Conservation (phyloP, 805 yeast genomes). For the Nakazawaea ishiwadae region DNA sequence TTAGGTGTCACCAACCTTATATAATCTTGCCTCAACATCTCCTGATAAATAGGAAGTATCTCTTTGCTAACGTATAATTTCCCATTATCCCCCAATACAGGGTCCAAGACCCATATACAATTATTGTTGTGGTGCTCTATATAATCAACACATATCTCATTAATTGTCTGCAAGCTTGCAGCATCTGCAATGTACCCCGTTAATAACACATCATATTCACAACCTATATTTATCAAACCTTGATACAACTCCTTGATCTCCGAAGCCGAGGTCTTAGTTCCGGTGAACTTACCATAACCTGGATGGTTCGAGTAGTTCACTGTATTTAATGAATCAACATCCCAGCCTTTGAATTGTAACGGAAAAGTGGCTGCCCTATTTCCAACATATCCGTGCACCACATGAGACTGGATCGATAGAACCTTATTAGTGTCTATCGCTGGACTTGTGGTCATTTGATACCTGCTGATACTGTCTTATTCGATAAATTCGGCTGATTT, state of each 20-base stretch:
- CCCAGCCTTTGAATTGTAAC: conserved; percentile 83
- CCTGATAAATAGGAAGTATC: conserved; percentile 47
- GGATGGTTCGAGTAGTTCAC: conserved; percentile 91
- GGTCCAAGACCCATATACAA: conserved; percentile 72
- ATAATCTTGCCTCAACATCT: conserved; percentile 36
- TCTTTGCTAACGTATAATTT: conserved; percentile 63
- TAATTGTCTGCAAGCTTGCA: conserved; percentile 47
- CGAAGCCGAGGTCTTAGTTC: conserved; percentile 42
- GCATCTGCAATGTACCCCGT: conserved; percentile 78
- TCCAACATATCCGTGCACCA: conserved; percentile 94
- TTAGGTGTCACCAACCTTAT: conserved; percentile 64
- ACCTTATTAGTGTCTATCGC: conserved; percentile 21
- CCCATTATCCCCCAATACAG: conserved; percentile 91
- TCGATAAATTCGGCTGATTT: background rate
- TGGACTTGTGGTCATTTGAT: too few species aligned
- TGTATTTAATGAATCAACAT: conserved; percentile 84
- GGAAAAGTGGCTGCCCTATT: conserved; percentile 90
- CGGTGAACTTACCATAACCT: conserved; percentile 71
- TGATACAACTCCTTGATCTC: conserved; percentile 44
- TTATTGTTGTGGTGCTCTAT: conserved; percentile 21
- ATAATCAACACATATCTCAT: conserved; percentile 31
- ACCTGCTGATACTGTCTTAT: background rate
- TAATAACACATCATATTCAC: conserved; percentile 59
- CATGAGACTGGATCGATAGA: conserved; percentile 80
- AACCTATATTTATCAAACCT: conserved; percentile 49